Conservation (phyloP, 306 rosid genomes). For the Spatholobus suberectus region DNA sequence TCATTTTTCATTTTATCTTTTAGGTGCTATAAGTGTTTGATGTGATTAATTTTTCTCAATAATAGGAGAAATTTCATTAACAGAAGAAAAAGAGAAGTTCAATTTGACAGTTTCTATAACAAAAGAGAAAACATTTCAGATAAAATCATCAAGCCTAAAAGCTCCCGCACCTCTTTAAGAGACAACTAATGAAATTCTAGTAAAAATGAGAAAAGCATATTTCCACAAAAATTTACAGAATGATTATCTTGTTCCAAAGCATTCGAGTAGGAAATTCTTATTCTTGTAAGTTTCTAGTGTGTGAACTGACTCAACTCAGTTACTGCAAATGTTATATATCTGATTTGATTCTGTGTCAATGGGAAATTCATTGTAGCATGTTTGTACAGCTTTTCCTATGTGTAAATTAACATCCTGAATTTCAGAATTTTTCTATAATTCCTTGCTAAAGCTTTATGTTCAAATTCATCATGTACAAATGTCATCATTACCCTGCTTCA, state of each 20-base stretch:
- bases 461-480: not conserved
- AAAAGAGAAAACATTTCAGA: not conserved
- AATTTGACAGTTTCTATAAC: not conserved
- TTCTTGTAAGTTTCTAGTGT: not conserved
- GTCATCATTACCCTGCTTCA: too few species aligned
- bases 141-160: not conserved
- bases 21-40: slow-evolving; percentile 5
- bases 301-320: not conserved
- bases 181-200: not conserved
- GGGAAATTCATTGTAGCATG: not conserved
- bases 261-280: not conserved
- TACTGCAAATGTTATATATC: not conserved
- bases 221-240: not conserved
- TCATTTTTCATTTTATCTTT: slow-evolving; percentile 19
- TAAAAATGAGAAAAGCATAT: not conserved
- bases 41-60: slow-evolving; percentile 21
- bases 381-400: not conserved
- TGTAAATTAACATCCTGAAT: not conserved
- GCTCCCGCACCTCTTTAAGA: slow-evolving; percentile 5
- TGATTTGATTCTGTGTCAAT: not conserved
- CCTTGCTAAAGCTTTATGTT: not conserved
- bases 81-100: not conserved
- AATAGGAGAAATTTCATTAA: not conserved
- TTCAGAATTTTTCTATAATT: not conserved
- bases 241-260: not conserved